Evolutionary conservation across 2,329 filamentous ascomycete species (phyloP).

Genomic region (Monilinia fructicola): DNA sequence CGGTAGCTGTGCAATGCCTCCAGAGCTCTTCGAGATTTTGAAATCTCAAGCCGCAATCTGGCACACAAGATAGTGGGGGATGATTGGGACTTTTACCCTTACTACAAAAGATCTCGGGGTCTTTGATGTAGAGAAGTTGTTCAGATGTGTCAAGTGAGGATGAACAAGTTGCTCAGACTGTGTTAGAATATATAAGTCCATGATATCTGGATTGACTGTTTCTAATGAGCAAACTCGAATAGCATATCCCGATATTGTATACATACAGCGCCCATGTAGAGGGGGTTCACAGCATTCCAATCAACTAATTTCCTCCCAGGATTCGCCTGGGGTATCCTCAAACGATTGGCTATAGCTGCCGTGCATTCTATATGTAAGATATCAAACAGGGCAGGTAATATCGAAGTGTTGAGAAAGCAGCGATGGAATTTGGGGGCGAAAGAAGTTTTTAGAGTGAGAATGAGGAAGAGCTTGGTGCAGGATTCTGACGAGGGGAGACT

Average conservation of each 20-base stretch:
- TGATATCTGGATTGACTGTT: background rate
- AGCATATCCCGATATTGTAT: too few relatives aligned
- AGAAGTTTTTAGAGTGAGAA: background rate
- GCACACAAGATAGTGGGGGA: background rate
- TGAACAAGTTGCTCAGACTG: conserved; percentile 5
- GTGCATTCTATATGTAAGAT: conserved; percentile 3
- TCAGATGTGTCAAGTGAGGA: background rate
- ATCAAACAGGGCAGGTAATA: background rate
- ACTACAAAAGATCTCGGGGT: background rate
- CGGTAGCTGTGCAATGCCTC: background rate
- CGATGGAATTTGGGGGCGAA: background rate
- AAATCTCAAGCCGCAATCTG: background rate
- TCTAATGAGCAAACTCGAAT: background rate
- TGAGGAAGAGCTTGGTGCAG: background rate
- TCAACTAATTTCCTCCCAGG: background rate
- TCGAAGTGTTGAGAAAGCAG: background rate
- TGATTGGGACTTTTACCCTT: background rate
- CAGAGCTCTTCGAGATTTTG: background rate
- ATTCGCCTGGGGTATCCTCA: background rate
- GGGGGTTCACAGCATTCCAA: background rate
- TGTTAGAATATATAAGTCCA: background rate
- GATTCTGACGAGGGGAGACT: background rate
- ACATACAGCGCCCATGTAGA: conserved; percentile 1
- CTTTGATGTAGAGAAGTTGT: background rate
- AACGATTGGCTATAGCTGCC: background rate